A percentile compares a stretch with the other conserved stretches of the same genome.
phyloP scores from a whole-genome alignment of 768 basidiomycete genomes.

The Lentinula boryana region DNA sequence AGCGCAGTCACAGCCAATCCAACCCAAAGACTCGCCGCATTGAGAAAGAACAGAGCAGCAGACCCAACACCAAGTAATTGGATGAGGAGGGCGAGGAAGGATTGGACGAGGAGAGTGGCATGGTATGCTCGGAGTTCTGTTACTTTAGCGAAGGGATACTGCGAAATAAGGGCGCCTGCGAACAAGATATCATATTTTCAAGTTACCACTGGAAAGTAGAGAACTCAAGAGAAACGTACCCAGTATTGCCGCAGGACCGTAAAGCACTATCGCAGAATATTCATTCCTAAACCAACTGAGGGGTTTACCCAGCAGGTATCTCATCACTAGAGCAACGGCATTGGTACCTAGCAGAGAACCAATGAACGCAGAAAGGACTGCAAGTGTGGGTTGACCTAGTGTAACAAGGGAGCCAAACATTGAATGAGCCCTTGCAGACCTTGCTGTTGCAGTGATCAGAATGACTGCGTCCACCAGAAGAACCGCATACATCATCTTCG shows the following conservation, averaged over 20 bases:
- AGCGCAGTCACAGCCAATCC: slow-evolving; percentile 44
- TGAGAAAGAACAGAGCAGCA: slow-evolving; percentile 67
- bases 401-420: neutral
- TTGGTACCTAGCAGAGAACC: slow-evolving; percentile 65
- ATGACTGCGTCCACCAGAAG: slow-evolving; percentile 40
- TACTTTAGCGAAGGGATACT: slow-evolving; percentile 43
- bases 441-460: slow-evolving; percentile 3
- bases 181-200: neutral
- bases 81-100: slow-evolving; percentile 44
- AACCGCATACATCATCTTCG: slow-evolving; percentile 54
- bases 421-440: neutral
- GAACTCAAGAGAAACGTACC: slow-evolving; percentile 31
- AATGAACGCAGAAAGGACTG: slow-evolving; percentile 39
- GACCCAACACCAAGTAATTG: slow-evolving; percentile 74
- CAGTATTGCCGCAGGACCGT: slow-evolving; percentile 66
- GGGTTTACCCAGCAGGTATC: slow-evolving; percentile 49
- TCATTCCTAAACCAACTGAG: slow-evolving; percentile 88
- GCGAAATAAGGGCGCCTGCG: slow-evolving; percentile 58
- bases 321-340: slow-evolving; percentile 65
- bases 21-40: slow-evolving; percentile 48
- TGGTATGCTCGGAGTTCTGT: slow-evolving; percentile 59
- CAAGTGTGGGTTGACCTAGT: slow-evolving; percentile 34
- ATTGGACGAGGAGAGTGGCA: slow-evolving; percentile 55
- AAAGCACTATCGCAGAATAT: slow-evolving; percentile 56
- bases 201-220: neutral